Percentiles rank a stretch among this genome's conserved stretches.
Evolutionary conservation across 352 stramenopile genomes (phyloP).

Genomic region (Aphanomyces cochlioides): DNA sequence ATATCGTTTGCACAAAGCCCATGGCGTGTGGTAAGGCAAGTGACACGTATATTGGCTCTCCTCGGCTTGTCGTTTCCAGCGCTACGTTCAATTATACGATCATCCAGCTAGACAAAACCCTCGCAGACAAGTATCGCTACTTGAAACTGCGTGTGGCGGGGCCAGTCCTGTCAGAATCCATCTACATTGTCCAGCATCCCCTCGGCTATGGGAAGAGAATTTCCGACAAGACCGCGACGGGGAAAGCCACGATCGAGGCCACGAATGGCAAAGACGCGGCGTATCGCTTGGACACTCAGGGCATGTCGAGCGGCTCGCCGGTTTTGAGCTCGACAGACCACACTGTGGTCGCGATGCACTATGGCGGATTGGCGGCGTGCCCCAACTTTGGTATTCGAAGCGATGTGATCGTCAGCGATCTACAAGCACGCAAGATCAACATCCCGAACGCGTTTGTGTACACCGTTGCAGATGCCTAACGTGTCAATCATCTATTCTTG

Average conservation of each 20-base stretch:
- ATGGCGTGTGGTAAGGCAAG: slow-evolving; percentile 34
- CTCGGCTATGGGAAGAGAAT: slow-evolving; percentile 52
- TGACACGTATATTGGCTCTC: slow-evolving; percentile 28
- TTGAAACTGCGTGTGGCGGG: slow-evolving; percentile 42
- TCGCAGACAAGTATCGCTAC: slow-evolving; percentile 46
- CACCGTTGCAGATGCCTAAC: too few relatives aligned
- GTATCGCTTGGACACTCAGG: slow-evolving; percentile 61
- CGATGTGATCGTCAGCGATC: slow-evolving; percentile 35
- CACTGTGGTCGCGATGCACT: slow-evolving; percentile 61
- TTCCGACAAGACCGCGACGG: slow-evolving; percentile 41
- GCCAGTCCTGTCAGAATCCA: slow-evolving; percentile 45
- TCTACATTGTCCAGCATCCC: slow-evolving; percentile 70
- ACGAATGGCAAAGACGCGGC: slow-evolving; percentile 34
- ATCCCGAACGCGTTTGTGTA: too few relatives aligned
- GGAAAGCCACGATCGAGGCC: slow-evolving; percentile 40
- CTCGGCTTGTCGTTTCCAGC: slow-evolving; percentile 47
- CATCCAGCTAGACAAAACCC: slow-evolving; percentile 42
- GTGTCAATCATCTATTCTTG: too few relatives aligned
- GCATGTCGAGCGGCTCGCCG: slow-evolving; percentile 53
- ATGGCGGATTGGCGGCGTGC: slow-evolving; percentile 48
- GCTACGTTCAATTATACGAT: slow-evolving; percentile 54
- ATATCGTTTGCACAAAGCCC: slow-evolving; percentile 37
- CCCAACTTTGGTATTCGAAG: slow-evolving; percentile 56
- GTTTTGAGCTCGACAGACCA: slow-evolving; percentile 52
- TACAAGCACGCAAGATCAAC: neutral